Evolutionary conservation across 2,329 filamentous ascomycete genomes (phyloP), one percentile per base, ranked within the genome.

Genomic region (Clonostachys solani): DNA sequence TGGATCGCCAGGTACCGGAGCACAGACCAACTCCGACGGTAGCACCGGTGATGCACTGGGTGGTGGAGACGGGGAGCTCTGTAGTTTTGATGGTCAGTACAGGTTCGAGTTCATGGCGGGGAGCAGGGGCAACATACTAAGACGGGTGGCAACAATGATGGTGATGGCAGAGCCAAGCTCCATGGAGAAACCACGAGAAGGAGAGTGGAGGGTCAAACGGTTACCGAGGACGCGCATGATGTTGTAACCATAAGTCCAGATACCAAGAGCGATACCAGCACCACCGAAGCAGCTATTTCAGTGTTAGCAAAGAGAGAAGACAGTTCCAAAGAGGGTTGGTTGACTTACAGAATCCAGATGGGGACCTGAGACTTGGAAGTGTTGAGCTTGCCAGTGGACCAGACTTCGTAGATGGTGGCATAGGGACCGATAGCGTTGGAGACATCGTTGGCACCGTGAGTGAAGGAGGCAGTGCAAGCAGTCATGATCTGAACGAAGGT

Each of bases 231-330:
- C 74, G 45, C 74, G 69, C 74, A 81, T 81, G 56, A 84, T 81
- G 56, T 83, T 80, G 61, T 83, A 84, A 8, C 81, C 80, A 54
- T 81, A 84, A 10, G 78, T 81, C 64, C 77, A 69, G 49, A 84
- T 67, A n/a, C 80, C 80, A n/a, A 81, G 57, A 41, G 74, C 74
- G 23, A 81, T 74, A 43, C 66, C 64, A 1, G 66, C 60, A 49
- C 74, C 74, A 15, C 74, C 72, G 29, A 75, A 68, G 45, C 70
- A 69, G 12, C 23, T 29, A 10, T 29, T 10, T 29, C 23, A 10
- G 9, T 29, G 23, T 29, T 29, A 29, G 23, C 23, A 29, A 29
- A 29, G 23, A 29, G 23, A 29, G 8, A 4, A 29, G 10, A 10
- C 9, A 29, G 10, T 9, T 10, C 3, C 8, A 29, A 29, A 29